phyloP scores from a whole-genome alignment of 2,329 filamentous ascomycete species.

The Daldinia sp. region DNA sequence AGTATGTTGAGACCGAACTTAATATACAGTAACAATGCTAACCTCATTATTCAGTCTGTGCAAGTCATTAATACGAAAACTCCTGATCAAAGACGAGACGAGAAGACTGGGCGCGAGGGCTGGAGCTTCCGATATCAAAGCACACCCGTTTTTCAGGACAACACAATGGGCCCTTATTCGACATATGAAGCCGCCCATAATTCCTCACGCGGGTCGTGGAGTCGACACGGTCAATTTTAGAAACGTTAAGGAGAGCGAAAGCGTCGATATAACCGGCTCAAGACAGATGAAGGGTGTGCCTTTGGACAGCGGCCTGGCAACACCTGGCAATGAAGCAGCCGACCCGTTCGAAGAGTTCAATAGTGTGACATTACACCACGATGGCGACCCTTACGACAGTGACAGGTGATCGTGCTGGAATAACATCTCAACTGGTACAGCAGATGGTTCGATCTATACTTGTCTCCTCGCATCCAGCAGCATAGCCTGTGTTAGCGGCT shows the following conservation, averaged over 20 bases:
- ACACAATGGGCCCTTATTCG: conserved; percentile 97
- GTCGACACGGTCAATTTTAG: conserved; percentile 97
- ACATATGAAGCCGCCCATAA: conserved; percentile 97
- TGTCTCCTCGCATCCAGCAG: conserved; percentile 7
- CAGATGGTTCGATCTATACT: conserved; percentile 4
- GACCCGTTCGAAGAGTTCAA: conserved; percentile 99
- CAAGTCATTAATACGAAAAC: conserved; percentile 95
- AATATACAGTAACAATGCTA: conserved; percentile 53
- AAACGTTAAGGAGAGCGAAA: conserved; percentile 97
- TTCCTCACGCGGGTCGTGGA: conserved; percentile 89
- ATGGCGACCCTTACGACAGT: conserved; percentile 79
- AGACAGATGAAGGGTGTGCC: conserved; percentile 78
- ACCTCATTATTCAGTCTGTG: conserved; percentile 73
- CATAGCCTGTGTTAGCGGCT: conserved; percentile 6
- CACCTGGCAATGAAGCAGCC: conserved; percentile 81
- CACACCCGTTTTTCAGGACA: conserved; percentile 92
- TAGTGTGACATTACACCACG: conserved; percentile 96
- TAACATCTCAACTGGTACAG: background rate
- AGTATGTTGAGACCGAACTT: conserved; percentile 85
- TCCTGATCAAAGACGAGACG: conserved; percentile 98
- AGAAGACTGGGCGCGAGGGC: conserved; percentile 92
- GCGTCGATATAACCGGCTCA: conserved; percentile 82
- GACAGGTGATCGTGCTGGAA: conserved; percentile 41
- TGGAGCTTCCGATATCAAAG: conserved; percentile 96
- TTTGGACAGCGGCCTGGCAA: conserved; percentile 85